A percentile compares a stretch with the other conserved stretches of the same genome.
phyloP scores from a whole-genome alignment of 129 eudicot genomes.

The Arctium lappa region DNA sequence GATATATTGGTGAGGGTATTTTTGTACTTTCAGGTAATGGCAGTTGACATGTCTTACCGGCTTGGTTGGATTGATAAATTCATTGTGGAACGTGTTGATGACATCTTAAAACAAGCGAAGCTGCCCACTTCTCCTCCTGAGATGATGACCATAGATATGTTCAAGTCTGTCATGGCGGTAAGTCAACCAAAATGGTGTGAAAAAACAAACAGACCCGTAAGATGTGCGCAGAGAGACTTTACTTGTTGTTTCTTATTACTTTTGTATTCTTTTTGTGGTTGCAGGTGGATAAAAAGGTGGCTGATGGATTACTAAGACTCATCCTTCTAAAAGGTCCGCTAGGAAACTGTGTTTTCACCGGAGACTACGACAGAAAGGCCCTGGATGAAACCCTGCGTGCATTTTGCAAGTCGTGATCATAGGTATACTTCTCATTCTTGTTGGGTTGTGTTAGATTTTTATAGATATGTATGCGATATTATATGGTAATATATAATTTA shows the following conservation, averaged over 20 bases:
- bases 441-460: conserved; percentile 11
- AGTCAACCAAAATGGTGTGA: conserved; percentile 17
- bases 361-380: conserved; percentile 77
- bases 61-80: conserved; percentile 96
- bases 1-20: conserved; percentile 18
- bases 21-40: conserved; percentile 72
- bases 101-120: conserved; percentile 69
- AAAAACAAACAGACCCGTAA: background rate
- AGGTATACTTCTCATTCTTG: conserved; percentile 2
- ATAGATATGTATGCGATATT: conserved; percentile 3
- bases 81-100: conserved; percentile 54
- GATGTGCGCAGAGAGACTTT: background rate
- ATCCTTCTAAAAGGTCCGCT: conserved; percentile 94
- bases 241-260: background rate
- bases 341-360: conserved; percentile 84
- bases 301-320: conserved; percentile 93
- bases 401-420: conserved; percentile 72
- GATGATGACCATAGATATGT: conserved; percentile 87
- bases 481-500: conserved; percentile 4
- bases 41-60: conserved; percentile 92
- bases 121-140: conserved; percentile 85
- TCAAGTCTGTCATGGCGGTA: conserved; percentile 96
- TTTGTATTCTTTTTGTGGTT: background rate
- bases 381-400: conserved; percentile 82
- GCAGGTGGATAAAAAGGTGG: conserved; percentile 97